A percentile compares a stretch with the other conserved stretches of the same genome.
phyloP scores from a whole-genome alignment of 495 filamentous ascomycete genomes.

The Penicillium roqueforti region DNA sequence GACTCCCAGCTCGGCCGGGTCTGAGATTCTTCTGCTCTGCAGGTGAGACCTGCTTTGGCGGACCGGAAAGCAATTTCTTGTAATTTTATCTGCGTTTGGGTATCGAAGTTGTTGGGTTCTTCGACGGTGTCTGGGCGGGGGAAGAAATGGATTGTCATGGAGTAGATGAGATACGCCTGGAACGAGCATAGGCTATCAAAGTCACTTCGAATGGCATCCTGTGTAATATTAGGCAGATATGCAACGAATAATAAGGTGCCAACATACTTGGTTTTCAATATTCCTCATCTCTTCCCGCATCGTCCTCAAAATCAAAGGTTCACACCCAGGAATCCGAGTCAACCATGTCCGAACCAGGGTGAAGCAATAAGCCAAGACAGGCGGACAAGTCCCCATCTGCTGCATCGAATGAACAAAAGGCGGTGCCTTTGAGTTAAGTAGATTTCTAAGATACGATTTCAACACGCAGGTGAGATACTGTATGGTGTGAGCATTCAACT shows the following conservation, averaged over 20 bases:
- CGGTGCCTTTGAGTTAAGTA: constrained; percentile 29
- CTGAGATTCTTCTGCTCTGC: constrained; percentile 31
- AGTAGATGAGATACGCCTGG: constrained; percentile 48
- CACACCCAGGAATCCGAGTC: constrained; percentile 35
- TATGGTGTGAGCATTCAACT: constrained; percentile 28
- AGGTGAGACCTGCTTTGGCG: constrained; percentile 37
- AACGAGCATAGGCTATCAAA: constrained; percentile 37
- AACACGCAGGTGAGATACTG: constrained; percentile 39
- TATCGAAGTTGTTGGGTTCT: constrained; percentile 16
- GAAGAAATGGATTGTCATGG: constrained; percentile 41
- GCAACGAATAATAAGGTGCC: not conserved
- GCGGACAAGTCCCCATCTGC: constrained; percentile 12
- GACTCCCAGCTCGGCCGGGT: constrained; percentile 44
- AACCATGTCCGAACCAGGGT: constrained; percentile 44
- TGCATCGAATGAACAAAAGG: constrained; percentile 41
- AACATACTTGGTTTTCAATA: constrained; percentile 18
- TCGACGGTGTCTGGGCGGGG: constrained; percentile 8
- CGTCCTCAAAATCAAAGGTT: constrained; percentile 28
- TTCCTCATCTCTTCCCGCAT: constrained; percentile 39
- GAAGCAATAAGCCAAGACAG: constrained; percentile 39
- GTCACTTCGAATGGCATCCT: constrained; percentile 10
- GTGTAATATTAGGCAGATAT: constrained; percentile 9
- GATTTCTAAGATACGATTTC: constrained; percentile 32
- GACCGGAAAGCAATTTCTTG: constrained; percentile 44
- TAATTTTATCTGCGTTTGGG: constrained; percentile 39